A percentile compares a stretch with the other conserved stretches of the same genome.
Conservation (phyloP, 1,284 basidiomycete genomes). For the Cutaneotrichosporon daszewskae region DNA sequence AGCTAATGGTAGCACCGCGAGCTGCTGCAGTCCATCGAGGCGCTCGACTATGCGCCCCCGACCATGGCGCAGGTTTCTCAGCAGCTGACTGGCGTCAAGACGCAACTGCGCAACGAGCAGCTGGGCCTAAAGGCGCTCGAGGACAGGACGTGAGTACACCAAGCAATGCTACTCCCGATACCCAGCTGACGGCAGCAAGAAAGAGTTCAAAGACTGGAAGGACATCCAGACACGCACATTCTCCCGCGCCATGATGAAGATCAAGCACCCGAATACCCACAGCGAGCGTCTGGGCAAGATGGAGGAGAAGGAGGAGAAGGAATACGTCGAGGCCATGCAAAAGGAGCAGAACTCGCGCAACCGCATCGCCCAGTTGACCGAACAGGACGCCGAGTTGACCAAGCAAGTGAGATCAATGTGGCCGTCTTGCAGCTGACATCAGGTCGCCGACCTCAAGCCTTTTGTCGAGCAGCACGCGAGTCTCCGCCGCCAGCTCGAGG, state of each 20-base stretch:
- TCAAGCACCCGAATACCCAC: slow-evolving; percentile 15
- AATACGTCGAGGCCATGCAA: slow-evolving; percentile 22
- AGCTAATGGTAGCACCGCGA: slow-evolving; percentile 17
- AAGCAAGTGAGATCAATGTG: too few relatives aligned
- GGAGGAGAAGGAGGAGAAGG: slow-evolving; percentile 23
- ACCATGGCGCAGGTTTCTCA: slow-evolving; percentile 13
- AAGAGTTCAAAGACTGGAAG: slow-evolving; percentile 21
- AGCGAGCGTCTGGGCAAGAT: slow-evolving; percentile 9
- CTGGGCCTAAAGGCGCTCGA: slow-evolving; percentile 11
- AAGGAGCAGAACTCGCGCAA: slow-evolving; percentile 16
- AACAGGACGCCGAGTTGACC: slow-evolving; percentile 9
- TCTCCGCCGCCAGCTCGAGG: slow-evolving; percentile 10
- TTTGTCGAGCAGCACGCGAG: slow-evolving; percentile 10
- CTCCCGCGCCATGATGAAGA: slow-evolving; percentile 21
- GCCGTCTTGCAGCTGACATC: too few relatives aligned
- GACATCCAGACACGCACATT: slow-evolving; percentile 19
- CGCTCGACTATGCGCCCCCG: slow-evolving; percentile 20
- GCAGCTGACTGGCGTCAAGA: slow-evolving; percentile 10
- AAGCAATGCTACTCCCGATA: too few relatives aligned
- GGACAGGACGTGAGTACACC: slow-evolving; percentile 14
- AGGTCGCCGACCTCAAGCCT: slow-evolving; percentile 9
- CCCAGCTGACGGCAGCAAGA: slow-evolving; percentile 3
- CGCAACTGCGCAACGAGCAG: slow-evolving; percentile 11
- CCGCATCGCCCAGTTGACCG: slow-evolving; percentile 17
- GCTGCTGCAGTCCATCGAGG: slow-evolving; percentile 18